Base-by-base conservation (phyloP, 768 basidiomycete genomes). In the Boletus bicolor region DNA sequence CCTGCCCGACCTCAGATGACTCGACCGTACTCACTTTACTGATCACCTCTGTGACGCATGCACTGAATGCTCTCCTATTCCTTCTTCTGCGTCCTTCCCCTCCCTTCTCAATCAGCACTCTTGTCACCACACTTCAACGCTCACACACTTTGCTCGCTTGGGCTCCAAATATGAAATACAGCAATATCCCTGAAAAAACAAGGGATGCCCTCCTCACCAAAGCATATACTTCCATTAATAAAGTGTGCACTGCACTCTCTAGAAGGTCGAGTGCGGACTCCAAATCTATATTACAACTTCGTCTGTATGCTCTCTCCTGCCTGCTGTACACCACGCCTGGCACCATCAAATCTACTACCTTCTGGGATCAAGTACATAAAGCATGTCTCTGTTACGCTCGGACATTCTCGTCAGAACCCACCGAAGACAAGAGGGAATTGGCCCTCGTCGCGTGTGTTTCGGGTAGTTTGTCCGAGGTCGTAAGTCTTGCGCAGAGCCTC, bases 281-380 rank as follows among this genome's bases (percentile, higher is more conserved):
- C 30, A 45, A 49, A 47, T 71, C 28, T 59, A 68, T 72, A 45
- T 77, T 76, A 59, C 63, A 64, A 19, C 72, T 80, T 26, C 73
- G 79, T 44, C 53, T 75, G 68, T 68, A 78, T 66, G 70, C 70
- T 5, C 67, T 86, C 73, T 68, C 81, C 66, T 64, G 71, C 76
- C 57, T 80, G 62, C 54, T 85, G 10, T 73, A 75, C 51, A 80
- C 84, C 6, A 76, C 78, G 65, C 76, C 26, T 75, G 81, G 32
- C 75, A 79, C 37, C 61, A 59, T 79, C 28, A 76, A 81, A 45
- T 70, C 84, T 3, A 73, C 73, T 45, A 79, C 77, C 0, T 86
- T 91, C 66, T 90, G 89, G 89, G 84, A 86, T 45, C 90, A 91
- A 63, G 76, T 71, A 67, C 28, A 75, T 75, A 54, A 84, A 80